Evolutionary conservation across 2,329 filamentous ascomycete genomes (phyloP), one percentile per base, ranked within the genome.

Genomic region (Gnomoniopsis sp.): DNA sequence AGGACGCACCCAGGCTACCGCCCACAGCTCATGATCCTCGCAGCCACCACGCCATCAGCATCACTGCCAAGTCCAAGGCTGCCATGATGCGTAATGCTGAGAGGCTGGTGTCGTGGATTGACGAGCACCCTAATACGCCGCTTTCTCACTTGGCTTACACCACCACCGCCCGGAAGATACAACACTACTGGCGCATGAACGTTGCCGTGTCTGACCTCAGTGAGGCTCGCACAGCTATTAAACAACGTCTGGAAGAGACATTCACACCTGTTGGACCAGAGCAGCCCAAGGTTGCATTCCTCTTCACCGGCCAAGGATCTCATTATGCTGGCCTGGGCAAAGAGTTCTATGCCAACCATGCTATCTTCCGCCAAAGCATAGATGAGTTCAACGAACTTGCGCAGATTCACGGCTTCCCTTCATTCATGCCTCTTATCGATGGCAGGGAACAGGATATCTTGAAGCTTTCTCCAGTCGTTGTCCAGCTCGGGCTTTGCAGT

Each of bases 111-210:
- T 67, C 70, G 2, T 86, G 80, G 71, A 78, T 88, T 65, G 78
- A 80, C 26, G 65, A 72, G 44, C 75, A 80, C 44, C 76, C 80
- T 2, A 77, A 82, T 6, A 77, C 78, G 1, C 79, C 82, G 0
- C 68, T 88, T 15, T 75, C 80, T 1, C 76, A 84, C 60, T 71
- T 90, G 1, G 81, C 87, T 0, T 90, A 90, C 70, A 88, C 85
- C 1, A 86, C 84, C 0, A 89, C 87, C 4, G 88, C 88, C 15
- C 80, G 87, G 22, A 80, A 81, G 48, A 80, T 84, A 12, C 86
- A 88, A 62, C 81, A 86, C 69, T 75, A 79, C 65, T 82, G 79
- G 74, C 78, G 84, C 30, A 75, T 84, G 69, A 79, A 76, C 46
- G 75, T 82, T 47, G 69, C 75, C 3, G 79, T 74, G 0, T 68